phyloP scores from a whole-genome alignment of 352 stramenopile genomes.

The Phytopythium aichiense region DNA sequence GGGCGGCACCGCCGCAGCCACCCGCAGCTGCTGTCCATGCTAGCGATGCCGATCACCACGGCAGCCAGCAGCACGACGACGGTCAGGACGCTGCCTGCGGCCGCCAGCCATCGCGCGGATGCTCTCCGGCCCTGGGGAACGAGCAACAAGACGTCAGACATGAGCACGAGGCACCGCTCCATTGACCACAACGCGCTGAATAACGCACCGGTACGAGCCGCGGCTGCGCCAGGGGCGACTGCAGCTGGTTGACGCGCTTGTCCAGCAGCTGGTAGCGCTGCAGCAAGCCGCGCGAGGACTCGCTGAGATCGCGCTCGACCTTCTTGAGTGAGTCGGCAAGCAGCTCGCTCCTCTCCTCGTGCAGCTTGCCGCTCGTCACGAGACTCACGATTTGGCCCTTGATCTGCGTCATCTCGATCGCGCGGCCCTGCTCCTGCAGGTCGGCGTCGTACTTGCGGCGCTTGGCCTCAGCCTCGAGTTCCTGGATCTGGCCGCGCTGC shows the following conservation, averaged over 20 bases:
- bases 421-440: conserved; percentile 69
- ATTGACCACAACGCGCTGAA: conserved; percentile 19
- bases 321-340: conserved; percentile 54
- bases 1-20: conserved; percentile 37
- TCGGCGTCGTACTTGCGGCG: conserved; percentile 69
- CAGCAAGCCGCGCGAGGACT: conserved; percentile 46
- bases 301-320: conserved; percentile 54
- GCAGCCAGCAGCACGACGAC: conserved; percentile 28
- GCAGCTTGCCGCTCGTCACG: conserved; percentile 56
- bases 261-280: conserved; percentile 59
- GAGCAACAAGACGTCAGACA: conserved; percentile 1
- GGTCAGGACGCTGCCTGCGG: conserved; percentile 12
- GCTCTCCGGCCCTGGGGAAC: conserved; percentile 24
- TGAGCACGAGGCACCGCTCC: too few species aligned
- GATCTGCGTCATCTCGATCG: conserved; percentile 72
- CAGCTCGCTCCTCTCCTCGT: conserved; percentile 63
- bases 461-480: conserved; percentile 68
- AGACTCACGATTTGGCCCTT: conserved; percentile 70
- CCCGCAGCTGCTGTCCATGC: conserved; percentile 34
- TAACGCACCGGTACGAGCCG: conserved; percentile 36
- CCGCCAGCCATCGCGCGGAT: conserved; percentile 16
- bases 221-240: conserved; percentile 35
- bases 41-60: conserved; percentile 19
- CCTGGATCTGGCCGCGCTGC: conserved; percentile 65
- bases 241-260: conserved; percentile 53